Conservation (phyloP, 2,329 filamentous ascomycete genomes). For the Pseudopyricularia cyperi region DNA sequence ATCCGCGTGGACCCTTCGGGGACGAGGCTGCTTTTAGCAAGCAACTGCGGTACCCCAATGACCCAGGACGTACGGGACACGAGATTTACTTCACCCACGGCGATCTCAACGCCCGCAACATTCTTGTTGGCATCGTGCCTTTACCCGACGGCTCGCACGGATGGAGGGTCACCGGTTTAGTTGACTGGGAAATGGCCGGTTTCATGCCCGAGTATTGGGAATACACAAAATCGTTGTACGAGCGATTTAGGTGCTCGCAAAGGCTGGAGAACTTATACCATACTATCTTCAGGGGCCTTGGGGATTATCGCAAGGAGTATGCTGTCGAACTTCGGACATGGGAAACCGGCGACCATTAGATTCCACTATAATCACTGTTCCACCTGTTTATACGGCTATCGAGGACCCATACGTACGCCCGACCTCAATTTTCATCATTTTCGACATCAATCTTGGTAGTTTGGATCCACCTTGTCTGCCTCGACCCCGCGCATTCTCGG, state of each 20-base stretch:
- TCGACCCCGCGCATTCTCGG: background rate
- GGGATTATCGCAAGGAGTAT: conserved; percentile 10
- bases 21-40: conserved; percentile 19
- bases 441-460: no score
- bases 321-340: conserved; percentile 8
- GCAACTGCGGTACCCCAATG: conserved; percentile 14
- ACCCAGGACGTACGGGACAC: conserved; percentile 15
- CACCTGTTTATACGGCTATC: no score
- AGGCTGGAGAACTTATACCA: conserved; percentile 8
- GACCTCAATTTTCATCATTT: no score
- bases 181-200: conserved; percentile 16
- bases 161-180: conserved; percentile 14
- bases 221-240: conserved; percentile 13
- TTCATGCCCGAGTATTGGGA: conserved; percentile 18
- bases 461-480: no score
- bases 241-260: conserved; percentile 8
- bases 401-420: no score
- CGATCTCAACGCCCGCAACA: conserved; percentile 19
- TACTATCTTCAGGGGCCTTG: conserved; percentile 9
- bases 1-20: conserved; percentile 13
- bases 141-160: conserved; percentile 10
- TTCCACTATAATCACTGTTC: background rate
- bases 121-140: conserved; percentile 13
- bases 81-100: conserved; percentile 19
- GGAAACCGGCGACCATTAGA: background rate